A percentile compares a stretch with the other conserved stretches of the same genome.
Evolutionary conservation across 495 filamentous ascomycete species (phyloP).

Genomic region (Annulohypoxylon bovei): DNA sequence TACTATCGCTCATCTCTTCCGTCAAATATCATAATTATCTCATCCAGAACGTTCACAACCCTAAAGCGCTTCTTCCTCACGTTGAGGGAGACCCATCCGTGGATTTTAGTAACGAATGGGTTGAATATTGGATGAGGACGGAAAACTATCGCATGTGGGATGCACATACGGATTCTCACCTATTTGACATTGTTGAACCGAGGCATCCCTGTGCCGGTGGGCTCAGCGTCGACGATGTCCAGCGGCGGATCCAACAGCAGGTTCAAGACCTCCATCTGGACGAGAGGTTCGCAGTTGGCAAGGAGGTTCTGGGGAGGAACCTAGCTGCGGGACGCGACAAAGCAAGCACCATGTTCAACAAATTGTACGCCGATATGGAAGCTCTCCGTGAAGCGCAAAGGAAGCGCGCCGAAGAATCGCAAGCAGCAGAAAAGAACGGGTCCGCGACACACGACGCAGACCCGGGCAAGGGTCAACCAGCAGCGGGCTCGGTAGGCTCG

Average conservation of each 20-base stretch:
- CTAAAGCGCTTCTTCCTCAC: conserved; percentile 66
- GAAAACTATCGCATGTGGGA: conserved; percentile 91
- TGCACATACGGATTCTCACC: conserved; percentile 74
- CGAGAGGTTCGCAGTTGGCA: conserved; percentile 78
- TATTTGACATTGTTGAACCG: conserved; percentile 94
- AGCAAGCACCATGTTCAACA: conserved; percentile 83
- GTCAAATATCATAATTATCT: conserved; percentile 91
- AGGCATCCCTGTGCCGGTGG: conserved; percentile 95
- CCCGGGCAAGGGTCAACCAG: conserved; percentile 71
- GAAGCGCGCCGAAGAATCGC: conserved; percentile 69
- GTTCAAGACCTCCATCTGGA: conserved; percentile 90
- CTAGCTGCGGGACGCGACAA: conserved; percentile 85
- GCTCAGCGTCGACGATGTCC: conserved; percentile 92
- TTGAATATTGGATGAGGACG: conserved; percentile 82
- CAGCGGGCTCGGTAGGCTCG: conserved; percentile 71
- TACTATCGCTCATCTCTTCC: conserved; percentile 85
- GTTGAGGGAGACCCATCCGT: conserved; percentile 84
- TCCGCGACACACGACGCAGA: conserved; percentile 60
- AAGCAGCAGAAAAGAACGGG: conserved; percentile 44
- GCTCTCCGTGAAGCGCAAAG: conserved; percentile 82
- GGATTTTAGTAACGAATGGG: conserved; percentile 82
- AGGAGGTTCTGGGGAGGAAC: conserved; percentile 81
- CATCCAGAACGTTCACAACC: conserved; percentile 65
- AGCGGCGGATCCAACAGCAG: conserved; percentile 87
- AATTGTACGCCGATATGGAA: conserved; percentile 90